Evolutionary conservation across 345 rosid genomes (phyloP).

Genomic region (Pistacia vera): DNA sequence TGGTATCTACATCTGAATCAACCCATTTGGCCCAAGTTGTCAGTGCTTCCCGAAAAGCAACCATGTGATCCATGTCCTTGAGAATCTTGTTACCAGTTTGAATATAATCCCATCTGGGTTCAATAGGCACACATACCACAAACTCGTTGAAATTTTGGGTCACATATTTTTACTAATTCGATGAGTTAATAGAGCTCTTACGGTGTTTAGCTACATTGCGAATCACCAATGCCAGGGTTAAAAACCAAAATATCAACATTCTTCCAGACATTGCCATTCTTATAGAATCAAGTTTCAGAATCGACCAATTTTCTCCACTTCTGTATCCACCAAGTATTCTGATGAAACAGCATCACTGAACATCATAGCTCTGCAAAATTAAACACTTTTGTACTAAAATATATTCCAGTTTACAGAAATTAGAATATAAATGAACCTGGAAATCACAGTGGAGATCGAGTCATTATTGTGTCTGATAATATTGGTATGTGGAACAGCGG

Average conservation of each 20-base stretch:
- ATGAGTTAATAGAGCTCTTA: constrained; percentile 24
- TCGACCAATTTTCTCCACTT: constrained; percentile 43
- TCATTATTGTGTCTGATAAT: constrained; percentile 21
- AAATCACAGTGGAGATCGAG: constrained; percentile 31
- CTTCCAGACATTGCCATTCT: constrained; percentile 51
- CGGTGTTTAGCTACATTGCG: constrained; percentile 58
- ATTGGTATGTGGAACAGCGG: constrained; percentile 45
- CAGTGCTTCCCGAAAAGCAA: constrained; percentile 64
- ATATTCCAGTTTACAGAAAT: neutral
- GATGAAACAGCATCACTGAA: constrained; percentile 45
- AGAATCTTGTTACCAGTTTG: constrained; percentile 43
- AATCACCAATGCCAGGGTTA: constrained; percentile 83
- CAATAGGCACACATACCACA: neutral
- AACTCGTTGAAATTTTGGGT: neutral
- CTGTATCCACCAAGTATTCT: constrained; percentile 51
- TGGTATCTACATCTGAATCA: constrained; percentile 67
- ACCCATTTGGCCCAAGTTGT: constrained; percentile 91
- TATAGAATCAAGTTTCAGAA: constrained; percentile 60
- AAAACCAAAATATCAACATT: constrained; percentile 53
- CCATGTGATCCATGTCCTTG: constrained; percentile 76
- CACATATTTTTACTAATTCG: neutral
- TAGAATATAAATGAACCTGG: constrained; percentile 32
- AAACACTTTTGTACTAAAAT: neutral
- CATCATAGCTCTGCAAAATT: constrained; percentile 47
- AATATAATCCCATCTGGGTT: constrained; percentile 78